Evolutionary conservation across 257 asterid species (phyloP), one percentile per base, ranked within the genome.

Genomic region (Nicotiana tabacum): DNA sequence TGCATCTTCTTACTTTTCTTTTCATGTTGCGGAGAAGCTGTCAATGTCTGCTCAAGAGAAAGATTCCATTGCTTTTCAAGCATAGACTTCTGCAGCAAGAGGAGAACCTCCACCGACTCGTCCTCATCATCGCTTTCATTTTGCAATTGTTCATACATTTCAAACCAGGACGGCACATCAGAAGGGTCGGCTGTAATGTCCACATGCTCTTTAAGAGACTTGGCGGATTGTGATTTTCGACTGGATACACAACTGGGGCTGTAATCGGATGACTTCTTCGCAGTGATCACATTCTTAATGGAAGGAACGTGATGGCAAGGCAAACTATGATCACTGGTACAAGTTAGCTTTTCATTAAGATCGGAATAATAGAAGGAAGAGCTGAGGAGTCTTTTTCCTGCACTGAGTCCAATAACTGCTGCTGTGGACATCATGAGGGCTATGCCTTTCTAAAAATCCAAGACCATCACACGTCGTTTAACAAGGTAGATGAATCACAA

Each of bases 61-160:
- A 95, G 96, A 86, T 90, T 93, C 97, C 98, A 96, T 86, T 96
- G 98, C 88, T 93, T 92, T 85, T 94, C 99, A 61, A 94, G 98
- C 89, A 96, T 89, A 79, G 95, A 94, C 84, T 94, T 96, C 62
- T 93, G 99, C 88, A 93, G 86, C 67, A 94, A 89, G 85, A 96
- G 98, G 80, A 96, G 85, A 53, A 95, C 95, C 82, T 94, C 97
- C 60, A 93, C 89, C 27, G 85, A 83, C 74, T 58, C 58, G 21
- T 89, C 93, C 13, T 83, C 83, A 82, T 90, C 89, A 1, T 66
- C 24, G 48, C 64, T 67, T 62, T 84, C 91, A 9, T 88, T 89
- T 16, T 66, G 77, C 56, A 76, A 21, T 7, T 76, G 79, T 81
- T 78, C 82, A 18, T 88, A 46, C n/a, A 82, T 79, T 13, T 87